A percentile compares a stretch with the other conserved stretches of the same genome.
Conservation (phyloP, 768 basidiomycete species). For the Mycena rebaudengoi region DNA sequence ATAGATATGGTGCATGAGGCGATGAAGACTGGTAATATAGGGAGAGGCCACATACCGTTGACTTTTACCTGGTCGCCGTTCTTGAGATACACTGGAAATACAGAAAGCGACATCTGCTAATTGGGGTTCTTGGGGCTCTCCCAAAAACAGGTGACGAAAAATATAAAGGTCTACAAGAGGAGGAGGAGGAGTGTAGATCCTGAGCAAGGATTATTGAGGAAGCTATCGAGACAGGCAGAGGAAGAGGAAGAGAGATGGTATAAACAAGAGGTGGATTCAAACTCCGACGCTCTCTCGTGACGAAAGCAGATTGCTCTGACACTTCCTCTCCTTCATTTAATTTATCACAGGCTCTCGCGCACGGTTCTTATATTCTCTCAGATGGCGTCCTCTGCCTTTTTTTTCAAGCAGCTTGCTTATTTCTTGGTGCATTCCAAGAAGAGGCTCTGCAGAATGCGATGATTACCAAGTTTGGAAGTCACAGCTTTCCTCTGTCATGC, state of each 20-base stretch:
- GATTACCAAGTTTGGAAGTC: constrained; percentile 17
- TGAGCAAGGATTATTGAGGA: constrained; percentile 18
- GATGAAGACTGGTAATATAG: constrained; percentile 38
- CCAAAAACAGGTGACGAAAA: constrained; percentile 5
- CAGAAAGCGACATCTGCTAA: constrained; percentile 20
- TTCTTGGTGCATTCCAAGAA: constrained; percentile 1
- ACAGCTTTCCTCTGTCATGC: not conserved
- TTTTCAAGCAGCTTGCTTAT: not conserved
- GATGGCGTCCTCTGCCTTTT: not conserved
- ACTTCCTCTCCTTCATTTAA: not conserved
- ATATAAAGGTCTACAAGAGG: constrained; percentile 19
- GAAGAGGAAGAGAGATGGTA: not conserved
- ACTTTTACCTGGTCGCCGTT: constrained; percentile 86
- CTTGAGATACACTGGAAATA: constrained; percentile 67
- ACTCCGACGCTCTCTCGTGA: not conserved
- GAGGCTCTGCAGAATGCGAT: not conserved
- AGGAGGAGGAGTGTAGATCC: not conserved
- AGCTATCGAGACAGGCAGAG: constrained; percentile 7
- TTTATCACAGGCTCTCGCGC: not conserved
- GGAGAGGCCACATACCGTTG: constrained; percentile 69
- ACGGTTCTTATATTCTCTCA: not conserved
- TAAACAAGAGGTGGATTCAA: constrained; percentile 9
- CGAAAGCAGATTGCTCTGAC: not conserved
- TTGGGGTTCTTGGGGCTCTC: not conserved
- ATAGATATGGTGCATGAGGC: constrained; percentile 26